Evolutionary conservation across 768 basidiomycete genomes (phyloP), one percentile per base, ranked within the genome.

Genomic region (Mycena alexandri): DNA sequence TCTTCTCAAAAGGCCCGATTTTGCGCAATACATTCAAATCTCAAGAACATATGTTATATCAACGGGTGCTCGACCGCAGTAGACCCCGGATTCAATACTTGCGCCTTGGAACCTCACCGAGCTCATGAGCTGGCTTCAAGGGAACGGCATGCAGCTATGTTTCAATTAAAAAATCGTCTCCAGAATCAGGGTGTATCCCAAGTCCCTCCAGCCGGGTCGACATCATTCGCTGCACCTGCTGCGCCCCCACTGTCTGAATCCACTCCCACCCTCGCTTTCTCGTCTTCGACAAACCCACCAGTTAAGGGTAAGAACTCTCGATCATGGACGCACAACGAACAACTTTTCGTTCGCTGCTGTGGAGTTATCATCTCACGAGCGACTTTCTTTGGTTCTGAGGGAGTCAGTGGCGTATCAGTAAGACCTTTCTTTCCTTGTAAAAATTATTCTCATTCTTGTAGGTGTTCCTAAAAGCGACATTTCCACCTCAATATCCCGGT

Each of bases 241-340:
- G n/a, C n/a, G n/a, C n/a, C 6, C 29, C 29, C 29, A 6, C 29
- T 29, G 29, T 29, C 29, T 29, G 29, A 29, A 3, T 6, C 29
- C 29, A 29, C 29, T 29, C 29, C 29, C 29, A 3, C 29, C 3
- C 29, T 6, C 6, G 29, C 29, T 22, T 48, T 33, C 21, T 25
- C 42, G 21, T 5, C 54, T 12, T 3, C 46, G 0, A 11, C 47
- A 6, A 5, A 2, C 12, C 16, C 42, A 38, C 24, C 43, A 8
- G 24, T 48, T 11, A 48, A 48, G 22, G 47, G 47, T 21, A 48
- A 48, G 12, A 48, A 72, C 43, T 29, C 62, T 6, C 57, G 66
- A n/a, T 29, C 64, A n/a, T 42, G 63, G 6, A 75, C 72, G 11
- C 68, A 75, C 56, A 76, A 75, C 33, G 62, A 74, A 25, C 70